These are phyloP conservation scores for Eucalyptus tenuipes DNA, from an alignment of 345 rosid species.

Conservation along the genomic window DNA sequence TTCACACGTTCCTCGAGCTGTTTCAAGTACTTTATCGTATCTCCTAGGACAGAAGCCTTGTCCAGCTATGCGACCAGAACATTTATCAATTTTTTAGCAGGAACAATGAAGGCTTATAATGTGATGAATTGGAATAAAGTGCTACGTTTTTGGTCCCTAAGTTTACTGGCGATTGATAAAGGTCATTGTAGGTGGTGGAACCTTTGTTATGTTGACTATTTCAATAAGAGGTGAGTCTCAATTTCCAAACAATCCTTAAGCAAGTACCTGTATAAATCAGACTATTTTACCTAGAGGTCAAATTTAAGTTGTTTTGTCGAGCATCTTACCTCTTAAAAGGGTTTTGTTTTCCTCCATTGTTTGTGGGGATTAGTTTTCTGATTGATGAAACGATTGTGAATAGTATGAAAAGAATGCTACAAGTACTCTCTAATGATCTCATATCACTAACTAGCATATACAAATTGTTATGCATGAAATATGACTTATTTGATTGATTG, in stretches of 20 bases:
- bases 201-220: neutral
- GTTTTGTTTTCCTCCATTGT: neutral
- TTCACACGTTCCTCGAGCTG: slow-evolving; percentile 52
- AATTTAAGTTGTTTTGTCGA: neutral
- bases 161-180: neutral
- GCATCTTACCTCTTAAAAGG: neutral
- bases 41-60: slow-evolving; percentile 72
- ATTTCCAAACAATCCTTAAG: neutral
- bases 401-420: neutral
- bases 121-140: neutral
- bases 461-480: neutral
- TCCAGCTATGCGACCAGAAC: slow-evolving; percentile 18
- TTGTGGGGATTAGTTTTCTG: neutral
- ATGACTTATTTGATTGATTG: neutral
- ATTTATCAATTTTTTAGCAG: neutral
- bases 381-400: neutral
- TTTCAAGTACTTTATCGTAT: slow-evolving; percentile 54
- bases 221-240: neutral
- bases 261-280: neutral
- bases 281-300: neutral
- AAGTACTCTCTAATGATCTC: neutral
- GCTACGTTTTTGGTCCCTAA: neutral
- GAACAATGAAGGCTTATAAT: neutral
- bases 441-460: neutral
- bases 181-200: neutral